phyloP scores from a whole-genome alignment of 345 rosid genomes.

The Salix exigua region DNA sequence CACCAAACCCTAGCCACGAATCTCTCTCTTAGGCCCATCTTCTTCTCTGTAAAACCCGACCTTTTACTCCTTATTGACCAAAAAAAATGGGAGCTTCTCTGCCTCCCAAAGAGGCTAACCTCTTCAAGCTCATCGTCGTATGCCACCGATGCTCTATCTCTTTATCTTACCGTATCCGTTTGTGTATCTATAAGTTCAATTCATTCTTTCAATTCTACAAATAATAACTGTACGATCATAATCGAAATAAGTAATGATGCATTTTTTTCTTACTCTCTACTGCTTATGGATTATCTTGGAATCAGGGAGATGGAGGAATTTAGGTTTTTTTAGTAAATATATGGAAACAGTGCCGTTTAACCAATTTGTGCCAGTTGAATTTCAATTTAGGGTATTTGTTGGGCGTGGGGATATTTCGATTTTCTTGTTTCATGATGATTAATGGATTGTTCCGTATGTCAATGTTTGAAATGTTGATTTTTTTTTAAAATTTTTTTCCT shows the following conservation, averaged over 20 bases:
- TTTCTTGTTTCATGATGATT: not conserved
- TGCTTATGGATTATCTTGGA: not conserved
- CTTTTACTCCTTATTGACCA: constrained; percentile 10
- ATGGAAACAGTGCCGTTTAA: not conserved
- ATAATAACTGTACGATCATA: not conserved
- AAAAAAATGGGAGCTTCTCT: constrained; percentile 87
- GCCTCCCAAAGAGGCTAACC: constrained; percentile 99
- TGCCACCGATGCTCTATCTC: constrained; percentile 31
- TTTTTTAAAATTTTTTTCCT: not conserved
- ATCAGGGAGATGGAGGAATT: not conserved
- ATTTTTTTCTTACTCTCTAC: not conserved
- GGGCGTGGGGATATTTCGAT: not conserved
- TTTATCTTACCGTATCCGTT: not conserved
- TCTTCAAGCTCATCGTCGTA: constrained; percentile 99
- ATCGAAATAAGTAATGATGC: not conserved
- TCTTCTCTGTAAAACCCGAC: constrained; percentile 16
- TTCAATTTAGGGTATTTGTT: not conserved
- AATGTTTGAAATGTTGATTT: not conserved
- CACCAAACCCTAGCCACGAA: not conserved
- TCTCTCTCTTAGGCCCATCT: not conserved
- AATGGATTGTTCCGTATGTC: not conserved
- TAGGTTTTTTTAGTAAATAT: not conserved
- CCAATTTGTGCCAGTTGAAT: not conserved
- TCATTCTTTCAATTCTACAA: not conserved
- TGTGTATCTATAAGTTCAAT: not conserved